phyloP scores from a whole-genome alignment of 345 rosid genomes.

The Dipteronia sinensis region DNA sequence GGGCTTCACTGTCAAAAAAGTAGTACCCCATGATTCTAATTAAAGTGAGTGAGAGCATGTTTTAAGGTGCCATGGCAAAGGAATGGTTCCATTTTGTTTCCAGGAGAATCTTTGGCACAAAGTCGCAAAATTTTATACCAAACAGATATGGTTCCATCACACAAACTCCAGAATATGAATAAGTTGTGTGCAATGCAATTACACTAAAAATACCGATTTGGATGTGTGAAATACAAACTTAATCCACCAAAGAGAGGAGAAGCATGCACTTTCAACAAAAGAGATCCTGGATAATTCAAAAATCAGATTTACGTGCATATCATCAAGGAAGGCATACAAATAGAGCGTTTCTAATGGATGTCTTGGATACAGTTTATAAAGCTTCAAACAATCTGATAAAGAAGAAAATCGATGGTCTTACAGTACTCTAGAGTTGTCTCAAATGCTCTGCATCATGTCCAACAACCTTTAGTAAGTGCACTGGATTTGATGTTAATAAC shows the following conservation, averaged over 20 bases:
- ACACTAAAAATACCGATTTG: not conserved
- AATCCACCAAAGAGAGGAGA: not conserved
- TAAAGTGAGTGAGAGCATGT: not conserved
- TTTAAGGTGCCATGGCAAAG: not conserved
- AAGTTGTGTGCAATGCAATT: not conserved
- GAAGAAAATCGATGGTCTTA: too few relatives aligned
- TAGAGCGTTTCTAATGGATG: not conserved
- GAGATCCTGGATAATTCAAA: not conserved
- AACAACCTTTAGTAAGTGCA: not conserved
- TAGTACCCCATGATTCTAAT: not conserved
- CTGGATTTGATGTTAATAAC: not conserved
- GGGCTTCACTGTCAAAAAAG: not conserved
- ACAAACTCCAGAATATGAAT: not conserved
- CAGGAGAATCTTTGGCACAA: not conserved
- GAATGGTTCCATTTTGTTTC: not conserved
- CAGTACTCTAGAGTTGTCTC: not conserved
- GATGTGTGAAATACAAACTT: not conserved
- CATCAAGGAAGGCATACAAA: not conserved
- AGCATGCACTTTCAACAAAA: not conserved
- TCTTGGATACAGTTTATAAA: too few relatives aligned
- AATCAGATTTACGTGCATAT: not conserved
- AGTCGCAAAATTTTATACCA: not conserved
- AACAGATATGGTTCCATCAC: not conserved
- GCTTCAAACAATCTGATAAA: too few relatives aligned
- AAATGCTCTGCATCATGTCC: not conserved